Conservation (phyloP, 768 basidiomycete species). For the Boletus bicolor region DNA sequence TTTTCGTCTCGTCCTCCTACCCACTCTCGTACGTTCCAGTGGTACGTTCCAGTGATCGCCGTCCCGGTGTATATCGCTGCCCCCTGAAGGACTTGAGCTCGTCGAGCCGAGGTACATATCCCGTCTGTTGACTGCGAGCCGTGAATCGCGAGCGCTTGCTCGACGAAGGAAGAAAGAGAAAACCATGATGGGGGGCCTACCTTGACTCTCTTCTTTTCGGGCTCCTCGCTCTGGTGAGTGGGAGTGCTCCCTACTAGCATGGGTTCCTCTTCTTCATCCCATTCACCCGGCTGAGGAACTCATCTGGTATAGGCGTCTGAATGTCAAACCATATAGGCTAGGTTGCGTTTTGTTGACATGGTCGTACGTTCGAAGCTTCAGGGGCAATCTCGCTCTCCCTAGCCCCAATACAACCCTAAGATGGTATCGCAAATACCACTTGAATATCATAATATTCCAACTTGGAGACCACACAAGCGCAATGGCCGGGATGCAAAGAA, state of each 20-base stretch:
- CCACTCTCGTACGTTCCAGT: constrained; percentile 6
- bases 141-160: not conserved
- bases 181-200: not conserved
- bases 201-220: not conserved
- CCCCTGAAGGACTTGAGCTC: constrained; percentile 2
- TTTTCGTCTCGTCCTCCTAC: constrained; percentile 7
- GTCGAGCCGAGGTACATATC: not conserved
- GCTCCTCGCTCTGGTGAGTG: not conserved
- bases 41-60: constrained; percentile 1
- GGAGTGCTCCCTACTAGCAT: not conserved
- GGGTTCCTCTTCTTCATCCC: not conserved
- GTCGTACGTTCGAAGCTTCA: too few relatives aligned
- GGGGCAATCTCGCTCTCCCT: too few relatives aligned
- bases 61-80: not conserved
- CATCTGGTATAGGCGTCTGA: too few relatives aligned
- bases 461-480: too few relatives aligned
- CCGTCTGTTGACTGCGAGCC: not conserved
- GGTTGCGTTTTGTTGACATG: too few relatives aligned
- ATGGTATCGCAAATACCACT: too few relatives aligned
- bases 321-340: too few relatives aligned
- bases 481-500: not conserved
- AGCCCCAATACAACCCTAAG: too few relatives aligned
- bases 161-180: not conserved
- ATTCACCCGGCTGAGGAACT: not conserved
- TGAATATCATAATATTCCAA: too few relatives aligned